These are phyloP conservation scores for Lolium multiflorum DNA, from an alignment of 176 grass and related monocot genomes.

Conservation along the genomic window DNA sequence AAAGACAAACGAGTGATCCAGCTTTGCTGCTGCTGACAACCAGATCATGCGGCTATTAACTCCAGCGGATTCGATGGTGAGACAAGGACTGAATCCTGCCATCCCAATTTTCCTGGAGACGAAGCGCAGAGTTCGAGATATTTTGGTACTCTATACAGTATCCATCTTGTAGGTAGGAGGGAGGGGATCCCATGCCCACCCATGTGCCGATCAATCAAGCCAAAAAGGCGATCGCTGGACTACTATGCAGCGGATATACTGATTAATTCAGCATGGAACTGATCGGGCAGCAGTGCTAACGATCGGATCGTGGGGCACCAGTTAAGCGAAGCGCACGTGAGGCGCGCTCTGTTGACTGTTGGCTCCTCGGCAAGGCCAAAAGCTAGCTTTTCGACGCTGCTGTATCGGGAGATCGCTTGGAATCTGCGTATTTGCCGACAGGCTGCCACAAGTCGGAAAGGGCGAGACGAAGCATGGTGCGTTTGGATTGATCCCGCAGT, in stretches of 20 bases:
- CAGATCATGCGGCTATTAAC: not conserved
- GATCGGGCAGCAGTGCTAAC: not conserved
- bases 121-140: not conserved
- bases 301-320: too few species aligned
- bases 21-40: not conserved
- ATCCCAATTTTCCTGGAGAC: not conserved
- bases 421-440: too few species aligned
- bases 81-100: not conserved
- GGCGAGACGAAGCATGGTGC: too few species aligned
- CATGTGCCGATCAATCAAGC: not conserved
- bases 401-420: too few species aligned
- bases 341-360: too few species aligned
- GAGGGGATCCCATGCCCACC: not conserved
- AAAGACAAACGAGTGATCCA: not conserved
- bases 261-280: not conserved
- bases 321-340: too few species aligned
- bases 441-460: too few species aligned
- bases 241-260: not conserved
- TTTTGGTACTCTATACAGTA: not conserved
- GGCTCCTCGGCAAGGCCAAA: too few species aligned
- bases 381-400: too few species aligned
- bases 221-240: conserved; percentile 17
- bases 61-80: not conserved
- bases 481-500: too few species aligned
- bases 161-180: too few species aligned